Conservation (phyloP, 768 basidiomycete species). For the Plicaturopsis crispa region DNA sequence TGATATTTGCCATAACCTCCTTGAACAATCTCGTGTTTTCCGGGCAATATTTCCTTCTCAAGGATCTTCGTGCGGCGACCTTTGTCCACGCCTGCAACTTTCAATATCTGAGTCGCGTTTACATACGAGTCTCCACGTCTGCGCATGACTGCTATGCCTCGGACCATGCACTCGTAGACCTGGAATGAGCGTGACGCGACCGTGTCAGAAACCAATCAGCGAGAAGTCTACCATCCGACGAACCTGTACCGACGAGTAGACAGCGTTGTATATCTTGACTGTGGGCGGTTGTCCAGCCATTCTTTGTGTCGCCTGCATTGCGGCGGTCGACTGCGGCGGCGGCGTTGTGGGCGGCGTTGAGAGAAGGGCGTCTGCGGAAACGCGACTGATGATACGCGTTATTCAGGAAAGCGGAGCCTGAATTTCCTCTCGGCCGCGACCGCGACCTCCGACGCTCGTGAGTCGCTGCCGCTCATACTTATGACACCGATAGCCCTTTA, state of each 20-base stretch:
- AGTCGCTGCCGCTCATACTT: too few species aligned
- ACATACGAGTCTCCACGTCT: slow-evolving; percentile 90
- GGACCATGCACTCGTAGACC: slow-evolving; percentile 98
- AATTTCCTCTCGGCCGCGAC: too few species aligned
- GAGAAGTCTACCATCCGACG: neutral
- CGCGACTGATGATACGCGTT: too few species aligned
- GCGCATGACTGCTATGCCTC: slow-evolving; percentile 98
- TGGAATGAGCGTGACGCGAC: slow-evolving; percentile 25
- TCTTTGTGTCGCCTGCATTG: slow-evolving; percentile 20
- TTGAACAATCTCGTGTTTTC: slow-evolving; percentile 96
- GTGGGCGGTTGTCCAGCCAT: slow-evolving; percentile 34
- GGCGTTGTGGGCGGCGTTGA: slow-evolving; percentile 13
- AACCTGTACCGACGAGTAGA: slow-evolving; percentile 85
- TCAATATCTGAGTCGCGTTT: slow-evolving; percentile 98
- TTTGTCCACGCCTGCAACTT: slow-evolving; percentile 98
- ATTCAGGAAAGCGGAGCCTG: too few species aligned
- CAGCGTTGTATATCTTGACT: slow-evolving; percentile 89
- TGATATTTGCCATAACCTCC: slow-evolving; percentile 99
- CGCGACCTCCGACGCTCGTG: too few species aligned
- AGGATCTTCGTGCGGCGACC: slow-evolving; percentile 93
- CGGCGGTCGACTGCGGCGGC: slow-evolving; percentile 6
- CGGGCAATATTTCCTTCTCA: slow-evolving; percentile 93
- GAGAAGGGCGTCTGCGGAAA: slow-evolving; percentile 20
- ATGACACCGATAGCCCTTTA: too few species aligned
- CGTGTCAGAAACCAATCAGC: slow-evolving; percentile 5